Evolutionary conservation across 2,329 filamentous ascomycete species (phyloP), one percentile per base, ranked within the genome.

Genomic region (Akanthomyces dipterigenus): DNA sequence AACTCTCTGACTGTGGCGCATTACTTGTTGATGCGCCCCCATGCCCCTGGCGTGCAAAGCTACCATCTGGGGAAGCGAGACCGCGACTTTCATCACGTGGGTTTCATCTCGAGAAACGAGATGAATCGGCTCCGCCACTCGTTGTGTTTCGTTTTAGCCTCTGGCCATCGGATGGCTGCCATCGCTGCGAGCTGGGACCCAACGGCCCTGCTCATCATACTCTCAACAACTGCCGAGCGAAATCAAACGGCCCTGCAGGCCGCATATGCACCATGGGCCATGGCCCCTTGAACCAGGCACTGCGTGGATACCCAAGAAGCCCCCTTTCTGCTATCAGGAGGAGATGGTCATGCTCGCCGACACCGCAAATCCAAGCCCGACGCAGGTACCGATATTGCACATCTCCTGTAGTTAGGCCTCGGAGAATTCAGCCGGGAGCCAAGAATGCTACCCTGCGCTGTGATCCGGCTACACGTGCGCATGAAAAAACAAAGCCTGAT

Each of bases 191-290:
- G 16, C 16, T 43, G 22, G 16, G 49, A 31, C 26, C 48, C 28
- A 16, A 46, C 24, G 43, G 7, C 18, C 28, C n/a, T 34, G 12
- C n/a, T 38, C 49, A 12, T 50, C 20, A 14, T 31, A 36, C n/a
- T 54, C 34, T 54, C 50, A 20, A n/a, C 42, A 57, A 57, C 55
- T 57, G 55, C 55, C 55, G 55, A 57, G 55, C 55, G 20, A 48
- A n/a, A 28, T 40, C 16, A 6, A 31, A 43, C n/a, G 20, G 36
- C 36, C 22, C 36, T 55, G 20, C 36, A 40, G 34, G 31, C 20
- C 31, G 28, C 43, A 48, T 31, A 38, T 46, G 55, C 24, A 26
- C 54, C 24, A 36, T 3, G 14, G n/a, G n/a, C n/a, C n/a, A n/a
- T n/a, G n/a, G n/a, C 16, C 36, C 8, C 45, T 36, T 46, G 12